Evolutionary conservation across 2,329 filamentous ascomycete species (phyloP), one percentile per base, ranked within the genome.

Genomic region (Fusarium sp.): DNA sequence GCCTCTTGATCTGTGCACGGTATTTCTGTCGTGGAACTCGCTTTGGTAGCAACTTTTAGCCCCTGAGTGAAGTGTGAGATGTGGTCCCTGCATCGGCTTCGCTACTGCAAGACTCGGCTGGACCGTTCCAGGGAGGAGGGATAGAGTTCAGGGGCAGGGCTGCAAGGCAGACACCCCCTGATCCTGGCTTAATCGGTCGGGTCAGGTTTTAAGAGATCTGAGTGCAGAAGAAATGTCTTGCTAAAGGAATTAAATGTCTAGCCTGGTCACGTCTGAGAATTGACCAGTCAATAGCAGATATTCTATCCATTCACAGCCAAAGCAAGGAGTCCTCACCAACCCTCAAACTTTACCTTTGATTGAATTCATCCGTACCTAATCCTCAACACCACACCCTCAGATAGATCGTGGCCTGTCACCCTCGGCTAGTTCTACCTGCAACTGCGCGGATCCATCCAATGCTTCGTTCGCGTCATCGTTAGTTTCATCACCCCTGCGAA

Each of bases 151-250:
- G 48, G 56, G 51, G 39, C 14, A 53, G 54, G 56, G 32, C 54
- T 70, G 60, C 70, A 71, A 71, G 68, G 62, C 66, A 72, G 66
- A 68, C 65, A 55, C 58, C 69, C 68, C 26, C 26, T 28, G 26
- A 28, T 12, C 26, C 56, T 47, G 56, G 61, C 51, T 24, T 46
- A 62, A 68, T 72, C 67, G 49, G 55, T 56, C 46, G 59, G 44
- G 67, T 15, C 14, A n/a, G 32, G 34, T 30, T 21, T 39, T 40
- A 38, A 38, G 36, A 4, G 17, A 62, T 62, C 24, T 21, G 17
- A 7, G 38, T 21, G 24, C 28, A 28, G 6, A 30, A 12, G 17
- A 34, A 26, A 40, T 63, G 45, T 60, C 64, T 65, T 26, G 39
- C 6, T n/a, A n/a, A 2, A 40, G 21, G 32, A 43, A 53, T 67